Base-by-base conservation (phyloP, 495 filamentous ascomycete species). In the Bacidia gigantensis region DNA sequence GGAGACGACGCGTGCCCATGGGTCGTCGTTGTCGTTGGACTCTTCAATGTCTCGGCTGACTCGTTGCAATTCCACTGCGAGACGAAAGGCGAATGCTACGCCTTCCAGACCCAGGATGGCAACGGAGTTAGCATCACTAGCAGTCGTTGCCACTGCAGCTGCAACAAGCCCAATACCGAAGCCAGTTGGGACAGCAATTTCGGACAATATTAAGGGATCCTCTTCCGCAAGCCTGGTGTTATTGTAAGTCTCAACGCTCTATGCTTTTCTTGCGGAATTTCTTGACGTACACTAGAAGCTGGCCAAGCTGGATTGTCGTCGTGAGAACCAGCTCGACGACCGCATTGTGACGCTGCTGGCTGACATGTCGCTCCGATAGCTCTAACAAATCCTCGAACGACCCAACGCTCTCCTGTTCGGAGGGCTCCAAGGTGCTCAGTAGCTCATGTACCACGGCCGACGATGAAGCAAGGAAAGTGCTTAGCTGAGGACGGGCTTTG, bases 161-260 rank as follows among this genome's bases (percentile, higher is more conserved):
- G 57, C 54, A n/a, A 59, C 41, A n/a, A 56, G 43, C 11, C 57
- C 57, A 9, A 49, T 57, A 40, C 57, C 57, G 42, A 59, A 46
- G n/a, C 49, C 57, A n/a, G 46, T 32, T 17, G 39, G 22, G 32
- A 25, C 12, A 1, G 40, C n/a, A 17, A 24, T 2, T 12, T 21
- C 22, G 11, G 35, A 45, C 10, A 59, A 42, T 21, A 57, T 50
- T 14, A 26, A 18, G 0, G 57, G 54, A 50, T 59, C 38, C 26
- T 50, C 45, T 24, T 59, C 55, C 14, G 26, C 49, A 26, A 52
- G 56, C 11, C 56, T 58, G 46, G 1, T n/a, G n/a, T 41, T n/a
- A 12, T 20, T 14, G 17, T 12, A 51, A 32, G 18, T 17, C 21
- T n/a, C 29, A 35, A 14, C 5, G 5, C 14, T 35, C 14, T 14